Percentiles rank a stretch among this genome's conserved stretches.
phyloP scores from a whole-genome alignment of 257 asterid genomes.

The Solanum rostratum region DNA sequence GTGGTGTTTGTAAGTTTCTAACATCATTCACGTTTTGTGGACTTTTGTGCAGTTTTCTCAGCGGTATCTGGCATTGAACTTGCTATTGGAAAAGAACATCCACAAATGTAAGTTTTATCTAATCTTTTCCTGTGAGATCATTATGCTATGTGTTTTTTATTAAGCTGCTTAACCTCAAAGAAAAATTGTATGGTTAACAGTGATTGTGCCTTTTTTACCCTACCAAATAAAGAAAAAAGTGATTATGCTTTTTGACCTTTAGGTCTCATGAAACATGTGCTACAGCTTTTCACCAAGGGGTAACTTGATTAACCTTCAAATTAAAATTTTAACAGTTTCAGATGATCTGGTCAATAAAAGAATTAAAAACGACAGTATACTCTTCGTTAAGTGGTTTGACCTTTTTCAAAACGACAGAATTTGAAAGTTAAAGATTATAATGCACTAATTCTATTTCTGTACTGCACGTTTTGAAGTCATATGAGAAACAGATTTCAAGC shows the following conservation, averaged over 20 bases:
- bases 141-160: neutral
- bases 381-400: neutral
- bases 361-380: neutral
- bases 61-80: conserved; percentile 90
- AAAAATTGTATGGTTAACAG: neutral
- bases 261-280: neutral
- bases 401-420: neutral
- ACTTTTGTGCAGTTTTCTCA: conserved; percentile 60
- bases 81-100: conserved; percentile 70
- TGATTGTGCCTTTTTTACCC: neutral
- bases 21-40: conserved; percentile 3
- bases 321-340: neutral
- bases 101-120: conserved; percentile 57
- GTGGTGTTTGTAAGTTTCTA: neutral
- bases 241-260: neutral
- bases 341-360: neutral
- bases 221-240: neutral
- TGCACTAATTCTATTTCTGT: neutral
- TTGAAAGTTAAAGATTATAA: neutral
- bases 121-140: neutral
- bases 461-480: neutral
- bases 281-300: neutral
- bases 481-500: neutral
- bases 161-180: neutral
- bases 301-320: neutral